These are phyloP conservation scores for Helianthus tuberosus DNA, from an alignment of 129 eudicot species.

Conservation along the genomic window DNA sequence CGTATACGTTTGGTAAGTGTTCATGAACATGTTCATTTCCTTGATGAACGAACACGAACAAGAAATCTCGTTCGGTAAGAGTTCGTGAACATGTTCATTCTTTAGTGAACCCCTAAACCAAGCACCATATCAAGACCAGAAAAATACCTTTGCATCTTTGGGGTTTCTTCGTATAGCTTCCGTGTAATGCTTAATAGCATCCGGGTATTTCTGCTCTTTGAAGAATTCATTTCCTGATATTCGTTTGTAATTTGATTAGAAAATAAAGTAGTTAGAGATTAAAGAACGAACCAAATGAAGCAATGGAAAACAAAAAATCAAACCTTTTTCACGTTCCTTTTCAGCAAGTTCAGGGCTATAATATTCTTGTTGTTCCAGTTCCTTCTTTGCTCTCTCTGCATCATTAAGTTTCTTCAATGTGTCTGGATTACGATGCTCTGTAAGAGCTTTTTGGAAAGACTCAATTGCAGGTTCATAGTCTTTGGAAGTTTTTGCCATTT, in stretches of 20 bases:
- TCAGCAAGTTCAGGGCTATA: constrained; percentile 85
- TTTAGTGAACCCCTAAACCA: background rate
- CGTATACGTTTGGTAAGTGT: too few species aligned
- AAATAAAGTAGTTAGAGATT: background rate
- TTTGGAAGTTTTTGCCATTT: constrained; percentile 82
- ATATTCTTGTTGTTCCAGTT: constrained; percentile 88
- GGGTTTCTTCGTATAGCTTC: constrained; percentile 94
- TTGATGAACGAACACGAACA: too few species aligned
- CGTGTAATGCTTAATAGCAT: constrained; percentile 83
- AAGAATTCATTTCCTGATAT: constrained; percentile 78
- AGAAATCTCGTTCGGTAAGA: too few species aligned
- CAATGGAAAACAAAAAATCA: background rate
- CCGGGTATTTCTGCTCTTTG: constrained; percentile 93
- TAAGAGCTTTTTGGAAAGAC: constrained; percentile 88
- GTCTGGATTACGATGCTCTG: constrained; percentile 97
- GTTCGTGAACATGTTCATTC: too few species aligned
- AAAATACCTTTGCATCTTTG: constrained; percentile 72
- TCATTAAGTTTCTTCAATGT: constrained; percentile 93
- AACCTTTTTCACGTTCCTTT: constrained; percentile 98
- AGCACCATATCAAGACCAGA: background rate
- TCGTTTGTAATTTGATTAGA: background rate
- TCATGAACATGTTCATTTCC: too few species aligned
- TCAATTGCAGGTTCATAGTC: constrained; percentile 93
- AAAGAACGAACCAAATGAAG: background rate
- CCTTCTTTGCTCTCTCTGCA: constrained; percentile 95